Evolutionary conservation across 169 alveolate genomes (phyloP).

Genomic region (Plasmodium knowlesi): DNA sequence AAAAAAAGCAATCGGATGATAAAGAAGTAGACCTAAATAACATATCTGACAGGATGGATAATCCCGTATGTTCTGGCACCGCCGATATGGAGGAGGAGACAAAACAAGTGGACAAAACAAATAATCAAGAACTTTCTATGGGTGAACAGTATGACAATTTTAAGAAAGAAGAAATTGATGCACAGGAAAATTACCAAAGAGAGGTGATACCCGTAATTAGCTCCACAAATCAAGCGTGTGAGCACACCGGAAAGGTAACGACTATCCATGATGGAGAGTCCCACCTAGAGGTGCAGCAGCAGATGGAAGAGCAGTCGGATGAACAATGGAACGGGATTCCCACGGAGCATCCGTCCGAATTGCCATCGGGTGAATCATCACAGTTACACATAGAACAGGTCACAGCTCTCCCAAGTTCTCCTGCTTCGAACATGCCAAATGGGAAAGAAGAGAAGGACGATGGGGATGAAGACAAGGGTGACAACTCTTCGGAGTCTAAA

Average conservation of each 20-base stretch:
- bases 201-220: neutral
- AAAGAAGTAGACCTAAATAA: neutral
- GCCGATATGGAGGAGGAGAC: neutral
- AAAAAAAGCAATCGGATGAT: neutral
- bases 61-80: neutral
- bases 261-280: neutral
- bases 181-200: neutral
- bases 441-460: neutral
- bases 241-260: neutral
- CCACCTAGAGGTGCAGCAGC: neutral
- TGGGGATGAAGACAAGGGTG: neutral
- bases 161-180: neutral
- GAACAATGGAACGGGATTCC: neutral
- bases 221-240: neutral
- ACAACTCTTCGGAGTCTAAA: neutral
- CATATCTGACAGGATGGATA: neutral
- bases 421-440: neutral
- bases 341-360: neutral
- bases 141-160: neutral
- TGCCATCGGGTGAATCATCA: neutral
- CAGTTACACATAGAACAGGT: neutral
- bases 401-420: neutral
- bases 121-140: neutral
- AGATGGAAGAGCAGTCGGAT: neutral
- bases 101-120: neutral